A percentile compares a stretch with the other conserved stretches of the same genome.
Conservation (phyloP, 768 basidiomycete species). For the Mycena albidolilacea region DNA sequence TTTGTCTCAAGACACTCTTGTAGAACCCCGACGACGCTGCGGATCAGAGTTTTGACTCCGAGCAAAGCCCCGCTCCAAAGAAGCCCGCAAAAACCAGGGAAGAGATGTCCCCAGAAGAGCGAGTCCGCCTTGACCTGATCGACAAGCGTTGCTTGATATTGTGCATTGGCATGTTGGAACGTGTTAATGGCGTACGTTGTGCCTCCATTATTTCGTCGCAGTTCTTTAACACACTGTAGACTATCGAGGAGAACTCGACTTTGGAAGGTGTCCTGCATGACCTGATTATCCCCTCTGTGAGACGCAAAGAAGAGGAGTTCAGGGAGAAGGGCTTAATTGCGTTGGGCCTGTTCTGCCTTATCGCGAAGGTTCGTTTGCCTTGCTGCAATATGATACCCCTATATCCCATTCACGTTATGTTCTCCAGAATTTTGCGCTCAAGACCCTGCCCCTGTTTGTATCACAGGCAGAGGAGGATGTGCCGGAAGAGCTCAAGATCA, state of each 20-base stretch:
- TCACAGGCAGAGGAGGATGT: constrained; percentile 50
- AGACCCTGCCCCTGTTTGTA: constrained; percentile 13
- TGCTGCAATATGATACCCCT: constrained; percentile 52
- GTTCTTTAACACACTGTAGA: constrained; percentile 51
- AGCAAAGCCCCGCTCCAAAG: constrained; percentile 45
- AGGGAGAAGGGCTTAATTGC: constrained; percentile 78
- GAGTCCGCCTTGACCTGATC: constrained; percentile 68
- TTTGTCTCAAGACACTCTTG: constrained; percentile 4
- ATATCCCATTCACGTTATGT: not conserved
- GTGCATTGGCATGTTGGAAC: constrained; percentile 88
- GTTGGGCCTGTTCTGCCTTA: constrained; percentile 82
- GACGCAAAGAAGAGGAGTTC: constrained; percentile 77
- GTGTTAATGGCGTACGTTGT: constrained; percentile 82
- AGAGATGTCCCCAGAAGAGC: constrained; percentile 73
- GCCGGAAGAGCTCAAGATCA: constrained; percentile 75
- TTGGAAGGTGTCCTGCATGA: constrained; percentile 82
- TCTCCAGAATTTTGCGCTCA: constrained; percentile 20
- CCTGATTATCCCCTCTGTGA: constrained; percentile 89
- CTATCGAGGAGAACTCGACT: constrained; percentile 79
- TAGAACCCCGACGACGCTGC: constrained; percentile 40
- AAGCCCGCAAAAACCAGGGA: constrained; percentile 50
- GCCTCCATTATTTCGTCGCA: not conserved
- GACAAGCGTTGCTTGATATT: constrained; percentile 84
- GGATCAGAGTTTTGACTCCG: constrained; percentile 45
- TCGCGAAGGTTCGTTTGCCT: constrained; percentile 67